Evolutionary conservation across 1,139 yeast species (phyloP), one percentile per base, ranked within the genome.

Genomic region (Wickerhamiella infanticola): DNA sequence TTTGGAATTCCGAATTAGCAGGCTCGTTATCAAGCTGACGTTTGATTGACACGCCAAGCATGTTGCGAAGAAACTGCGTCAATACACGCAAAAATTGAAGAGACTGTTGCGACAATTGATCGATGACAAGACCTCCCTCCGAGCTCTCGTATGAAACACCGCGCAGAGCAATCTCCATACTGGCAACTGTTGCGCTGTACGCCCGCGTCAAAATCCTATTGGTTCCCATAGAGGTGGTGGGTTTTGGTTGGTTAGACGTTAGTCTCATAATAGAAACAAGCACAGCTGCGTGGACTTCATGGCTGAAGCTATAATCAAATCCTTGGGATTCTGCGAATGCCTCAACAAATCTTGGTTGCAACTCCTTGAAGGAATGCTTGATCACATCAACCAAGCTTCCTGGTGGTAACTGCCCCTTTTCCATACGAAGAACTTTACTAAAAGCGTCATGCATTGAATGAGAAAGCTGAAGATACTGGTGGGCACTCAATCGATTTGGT

Each of bases 151-250:
- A 61, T 3, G 64, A 51, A 2, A 63, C 58, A 0, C 93, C 93
- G 49, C 95, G 68, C 24, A 81, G 61, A 0, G 81, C 66, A 9
- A 82, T 77, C 56, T 84, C 95, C 11, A 73, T 59, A 0, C 83
- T 73, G 48, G 75, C 74, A 29, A 83, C 73, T 0, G 84, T 74
- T 24, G 42, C 26, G 13, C 36, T 18, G 26, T 40, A 29, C 11
- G 42, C 36, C 27, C 18, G 18, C 13, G 31, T 24, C 11, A 40
- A 4, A 18, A 23, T 26, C 13, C 11, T 13, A 1, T 11, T 23
- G 9, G 26, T 18, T 18, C 35, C 26, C 31, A 27, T 13, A 24
- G 24, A 23, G 4, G 5, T 13, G 26, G 40, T 8, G 40, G 9
- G 9, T 24, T 5, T 13, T 38, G 31, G 13, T 23, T 23, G 33